Percentiles rank a stretch among this genome's conserved stretches.
These are phyloP conservation scores for Inonotus hispidus DNA, from an alignment of 1,284 basidiomycete species.

Conservation along the genomic window DNA sequence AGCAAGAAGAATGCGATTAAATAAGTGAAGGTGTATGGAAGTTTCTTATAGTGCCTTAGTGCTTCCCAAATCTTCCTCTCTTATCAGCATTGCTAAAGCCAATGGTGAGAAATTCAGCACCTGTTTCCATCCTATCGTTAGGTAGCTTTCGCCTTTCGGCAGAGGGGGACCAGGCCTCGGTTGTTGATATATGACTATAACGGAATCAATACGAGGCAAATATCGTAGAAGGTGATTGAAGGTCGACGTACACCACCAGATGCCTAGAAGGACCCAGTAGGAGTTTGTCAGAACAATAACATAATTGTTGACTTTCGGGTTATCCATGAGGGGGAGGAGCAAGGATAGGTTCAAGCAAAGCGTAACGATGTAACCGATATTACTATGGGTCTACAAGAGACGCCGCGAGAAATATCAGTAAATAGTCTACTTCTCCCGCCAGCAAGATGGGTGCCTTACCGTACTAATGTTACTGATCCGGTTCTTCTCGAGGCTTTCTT, in stretches of 20 bases:
- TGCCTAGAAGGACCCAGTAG: slow-evolving; percentile 71
- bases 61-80: slow-evolving; percentile 58
- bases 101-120: slow-evolving; percentile 26
- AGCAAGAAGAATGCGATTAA: slow-evolving; percentile 73
- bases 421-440: background rate
- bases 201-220: background rate
- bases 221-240: background rate
- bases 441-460: slow-evolving; percentile 36
- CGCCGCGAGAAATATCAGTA: background rate
- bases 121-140: slow-evolving; percentile 81
- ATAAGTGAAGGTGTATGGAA: slow-evolving; percentile 75
- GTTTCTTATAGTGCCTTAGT: slow-evolving; percentile 60
- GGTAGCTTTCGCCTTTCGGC: slow-evolving; percentile 64
- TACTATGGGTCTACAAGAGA: slow-evolving; percentile 57
- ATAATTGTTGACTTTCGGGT: slow-evolving; percentile 71
- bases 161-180: slow-evolving; percentile 68
- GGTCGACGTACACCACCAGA: slow-evolving; percentile 72
- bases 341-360: slow-evolving; percentile 67
- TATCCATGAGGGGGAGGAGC: slow-evolving; percentile 59
- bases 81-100: background rate
- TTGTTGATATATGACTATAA: slow-evolving; percentile 54
- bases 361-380: slow-evolving; percentile 66
- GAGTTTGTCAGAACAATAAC: slow-evolving; percentile 59
- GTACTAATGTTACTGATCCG: slow-evolving; percentile 82
- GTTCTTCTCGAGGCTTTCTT: slow-evolving; percentile 81